Evolutionary conservation across 192 early-diverging fungal species (phyloP).

Genomic region (Coemansia sp.): DNA sequence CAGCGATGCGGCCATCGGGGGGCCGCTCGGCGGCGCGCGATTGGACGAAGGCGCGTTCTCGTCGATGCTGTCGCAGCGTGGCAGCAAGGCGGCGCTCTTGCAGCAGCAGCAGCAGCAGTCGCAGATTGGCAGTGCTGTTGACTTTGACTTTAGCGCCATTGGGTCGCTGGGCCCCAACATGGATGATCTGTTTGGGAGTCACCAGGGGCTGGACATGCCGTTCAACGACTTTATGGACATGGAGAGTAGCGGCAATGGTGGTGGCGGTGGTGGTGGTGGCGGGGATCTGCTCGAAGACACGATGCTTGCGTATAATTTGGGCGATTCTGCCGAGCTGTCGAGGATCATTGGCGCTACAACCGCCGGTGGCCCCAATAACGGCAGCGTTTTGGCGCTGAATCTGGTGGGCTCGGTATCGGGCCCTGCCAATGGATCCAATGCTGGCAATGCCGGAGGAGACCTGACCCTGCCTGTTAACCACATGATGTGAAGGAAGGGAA

Average conservation of each 20-base stretch:
- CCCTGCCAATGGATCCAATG: background rate
- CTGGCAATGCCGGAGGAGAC: background rate
- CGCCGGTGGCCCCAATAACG: background rate
- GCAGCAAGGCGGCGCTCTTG: conserved; percentile 9
- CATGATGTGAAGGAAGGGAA: background rate
- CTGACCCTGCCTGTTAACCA: conserved; percentile 1
- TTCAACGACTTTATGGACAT: conserved; percentile 12
- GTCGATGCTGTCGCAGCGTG: conserved; percentile 29
- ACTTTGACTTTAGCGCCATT: background rate
- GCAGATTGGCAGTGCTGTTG: conserved; percentile 6
- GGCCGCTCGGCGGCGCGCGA: background rate
- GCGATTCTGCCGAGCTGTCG: background rate
- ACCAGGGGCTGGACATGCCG: conserved; percentile 16
- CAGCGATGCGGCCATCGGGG: background rate
- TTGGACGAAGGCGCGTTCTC: conserved; percentile 30
- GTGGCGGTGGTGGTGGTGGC: conserved; percentile 4
- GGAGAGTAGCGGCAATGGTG: background rate
- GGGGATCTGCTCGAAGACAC: background rate
- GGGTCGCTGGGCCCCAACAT: background rate
- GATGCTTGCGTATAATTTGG: conserved; percentile 1
- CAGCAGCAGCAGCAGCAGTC: no score
- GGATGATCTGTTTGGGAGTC: background rate
- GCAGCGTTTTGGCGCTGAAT: background rate
- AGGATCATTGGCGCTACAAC: background rate
- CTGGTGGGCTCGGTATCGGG: background rate